Evolutionary conservation across 2,329 filamentous ascomycete species (phyloP).

Genomic region (Fusarium tricinctum): DNA sequence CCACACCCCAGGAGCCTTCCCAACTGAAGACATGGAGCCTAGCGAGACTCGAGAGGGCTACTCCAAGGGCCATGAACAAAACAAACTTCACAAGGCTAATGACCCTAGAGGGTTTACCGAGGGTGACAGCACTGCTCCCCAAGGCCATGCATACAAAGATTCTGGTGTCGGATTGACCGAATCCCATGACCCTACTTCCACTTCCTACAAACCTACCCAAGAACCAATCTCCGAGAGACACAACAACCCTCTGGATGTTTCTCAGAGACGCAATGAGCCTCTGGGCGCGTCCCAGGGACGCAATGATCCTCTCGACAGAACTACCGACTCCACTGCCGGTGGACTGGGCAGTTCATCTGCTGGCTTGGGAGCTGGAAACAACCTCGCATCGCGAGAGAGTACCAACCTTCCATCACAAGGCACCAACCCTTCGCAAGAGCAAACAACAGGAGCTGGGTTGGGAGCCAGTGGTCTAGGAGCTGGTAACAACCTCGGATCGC

Average conservation of each 20-base stretch:
- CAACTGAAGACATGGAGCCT: constrained; percentile 34
- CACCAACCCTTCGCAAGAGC: no score
- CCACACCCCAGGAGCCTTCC: constrained; percentile 41
- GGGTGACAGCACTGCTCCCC: not conserved
- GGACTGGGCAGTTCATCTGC: not conserved
- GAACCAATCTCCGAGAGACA: constrained; percentile 14
- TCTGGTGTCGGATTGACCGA: constrained; percentile 33
- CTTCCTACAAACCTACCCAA: constrained; percentile 1
- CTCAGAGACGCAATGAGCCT: not conserved
- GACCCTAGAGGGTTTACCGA: constrained; percentile 37
- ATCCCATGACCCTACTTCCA: constrained; percentile 2
- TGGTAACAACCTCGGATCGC: not conserved
- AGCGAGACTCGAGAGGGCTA: constrained; percentile 13
- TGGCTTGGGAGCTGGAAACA: not conserved
- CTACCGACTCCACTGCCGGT: not conserved
- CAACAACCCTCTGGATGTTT: not conserved
- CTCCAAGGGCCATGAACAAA: constrained; percentile 30
- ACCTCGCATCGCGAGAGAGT: no score
- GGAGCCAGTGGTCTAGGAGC: not conserved
- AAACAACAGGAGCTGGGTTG: no score
- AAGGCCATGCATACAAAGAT: constrained; percentile 33
- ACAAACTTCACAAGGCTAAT: constrained; percentile 42
- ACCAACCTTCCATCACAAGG: no score
- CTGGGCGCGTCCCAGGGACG: not conserved
- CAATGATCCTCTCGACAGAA: constrained; percentile 5